Evolutionary conservation across 495 filamentous ascomycete species (phyloP), one percentile per base, ranked within the genome.

Genomic region (Penicillium atrosanguineum): DNA sequence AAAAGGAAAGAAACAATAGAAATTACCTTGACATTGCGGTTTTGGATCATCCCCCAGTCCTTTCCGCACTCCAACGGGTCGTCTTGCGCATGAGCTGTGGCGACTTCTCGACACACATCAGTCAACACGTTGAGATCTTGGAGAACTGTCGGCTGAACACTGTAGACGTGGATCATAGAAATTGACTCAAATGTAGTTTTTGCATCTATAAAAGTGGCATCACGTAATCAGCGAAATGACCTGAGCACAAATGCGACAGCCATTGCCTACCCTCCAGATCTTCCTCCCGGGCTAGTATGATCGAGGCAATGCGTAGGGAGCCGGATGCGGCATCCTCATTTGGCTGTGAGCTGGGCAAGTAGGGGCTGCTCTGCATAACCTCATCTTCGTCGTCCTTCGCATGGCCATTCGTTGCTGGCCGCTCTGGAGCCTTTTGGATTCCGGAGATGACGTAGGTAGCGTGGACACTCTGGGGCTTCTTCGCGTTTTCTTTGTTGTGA

Each of bases 401-500:
- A 59, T 61, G 53, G 34, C 46, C 62, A 44, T 77, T 78, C 46
- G 54, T 57, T 51, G 63, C 54, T 45, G 52, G 52, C 31, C 58
- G 63, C 65, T 80, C 50, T n/a, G 53, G 47, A 4, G 55, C 29
- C 36, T 64, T 72, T 36, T 74, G 78, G 37, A 73, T 66, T 19
- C 94, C 94, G 49, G 86, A 84, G 21, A 97, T 63, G 43, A 97
- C 71, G 66, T 96, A 98, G 16, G 90, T 96, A 49, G 94, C 93
- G 72, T 92, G 84, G 37, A 97, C 78, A 34, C 79, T 82, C 12
- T 80, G 78, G 0, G 90, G 83, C 41, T 83, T 88, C 64, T 87
- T 90, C 29, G 75, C 77, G 69, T 93, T 96, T 73, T 96, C 87
- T 41, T 72, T 79, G 43, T 72, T 74, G 67, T 97, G 80, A 60